phyloP scores from a whole-genome alignment of 768 basidiomycete species.

The Tephrocybe rancida region DNA sequence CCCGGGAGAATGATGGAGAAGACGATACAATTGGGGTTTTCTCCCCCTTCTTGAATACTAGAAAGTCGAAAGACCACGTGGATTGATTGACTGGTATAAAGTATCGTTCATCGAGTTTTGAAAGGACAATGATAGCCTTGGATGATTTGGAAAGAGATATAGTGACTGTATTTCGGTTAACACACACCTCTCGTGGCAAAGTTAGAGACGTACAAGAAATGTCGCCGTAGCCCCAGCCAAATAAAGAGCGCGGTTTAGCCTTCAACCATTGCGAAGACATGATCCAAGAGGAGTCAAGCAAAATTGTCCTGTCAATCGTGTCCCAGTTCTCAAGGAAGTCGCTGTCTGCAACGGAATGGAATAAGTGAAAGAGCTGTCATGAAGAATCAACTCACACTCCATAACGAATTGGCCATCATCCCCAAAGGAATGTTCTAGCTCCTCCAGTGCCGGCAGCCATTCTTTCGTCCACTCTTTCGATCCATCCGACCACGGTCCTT shows the following conservation, averaged over 20 bases:
- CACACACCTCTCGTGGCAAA: neutral
- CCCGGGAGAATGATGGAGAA: slow-evolving; percentile 24
- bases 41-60: slow-evolving; percentile 45
- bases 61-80: slow-evolving; percentile 48
- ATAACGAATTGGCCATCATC: slow-evolving; percentile 57
- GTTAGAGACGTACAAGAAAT: slow-evolving; percentile 40
- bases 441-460: slow-evolving; percentile 45
- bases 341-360: slow-evolving; percentile 30
- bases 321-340: slow-evolving; percentile 41
- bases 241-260: neutral
- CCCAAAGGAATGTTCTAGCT: slow-evolving; percentile 49
- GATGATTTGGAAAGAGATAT: slow-evolving; percentile 40
- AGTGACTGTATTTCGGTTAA: slow-evolving; percentile 34
- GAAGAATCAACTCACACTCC: slow-evolving; percentile 41
- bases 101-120: slow-evolving; percentile 46
- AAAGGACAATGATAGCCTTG: slow-evolving; percentile 46
- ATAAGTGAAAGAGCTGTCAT: neutral
- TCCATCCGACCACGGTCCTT: slow-evolving; percentile 55
- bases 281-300: slow-evolving; percentile 41
- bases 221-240: slow-evolving; percentile 47
- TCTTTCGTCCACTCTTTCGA: slow-evolving; percentile 57
- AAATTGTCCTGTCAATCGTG: slow-evolving; percentile 35
- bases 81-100: slow-evolving; percentile 41
- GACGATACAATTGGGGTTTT: slow-evolving; percentile 34
- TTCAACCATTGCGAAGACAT: slow-evolving; percentile 41